Conservation (phyloP, 306 rosid genomes). For the Prunus fruticosa region DNA sequence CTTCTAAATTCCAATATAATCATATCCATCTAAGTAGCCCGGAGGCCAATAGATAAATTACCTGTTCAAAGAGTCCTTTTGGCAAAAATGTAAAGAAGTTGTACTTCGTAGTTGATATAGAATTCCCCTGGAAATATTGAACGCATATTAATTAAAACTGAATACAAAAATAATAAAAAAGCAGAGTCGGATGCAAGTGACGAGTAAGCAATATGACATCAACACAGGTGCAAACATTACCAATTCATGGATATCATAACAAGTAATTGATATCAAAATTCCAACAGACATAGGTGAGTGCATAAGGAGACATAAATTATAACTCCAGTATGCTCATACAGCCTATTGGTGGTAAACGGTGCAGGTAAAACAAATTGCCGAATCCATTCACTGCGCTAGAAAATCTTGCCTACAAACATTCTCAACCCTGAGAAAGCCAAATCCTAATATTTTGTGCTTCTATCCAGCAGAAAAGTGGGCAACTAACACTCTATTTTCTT, state of each 20-base stretch:
- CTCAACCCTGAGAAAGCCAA: background rate
- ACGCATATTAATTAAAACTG: constrained; percentile 14
- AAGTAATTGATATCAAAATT: background rate
- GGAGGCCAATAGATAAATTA: constrained; percentile 37
- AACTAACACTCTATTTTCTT: background rate
- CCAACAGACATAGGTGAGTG: background rate
- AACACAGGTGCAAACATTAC: background rate
- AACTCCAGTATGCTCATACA: background rate
- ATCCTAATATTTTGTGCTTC: background rate
- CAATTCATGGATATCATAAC: background rate
- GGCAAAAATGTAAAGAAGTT: constrained; percentile 83
- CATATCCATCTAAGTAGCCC: constrained; percentile 6
- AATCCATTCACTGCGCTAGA: no score
- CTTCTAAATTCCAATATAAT: background rate
- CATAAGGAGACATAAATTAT: background rate
- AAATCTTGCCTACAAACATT: background rate
- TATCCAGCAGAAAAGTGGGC: background rate
- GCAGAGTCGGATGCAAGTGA: background rate
- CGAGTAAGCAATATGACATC: constrained; percentile 9
- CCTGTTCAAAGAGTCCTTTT: constrained; percentile 96
- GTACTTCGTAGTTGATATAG: constrained; percentile 89
- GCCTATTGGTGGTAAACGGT: background rate
- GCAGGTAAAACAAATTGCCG: background rate
- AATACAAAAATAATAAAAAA: background rate
- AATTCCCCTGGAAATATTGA: constrained; percentile 74